A percentile compares a stretch with the other conserved stretches of the same genome.
phyloP scores from a whole-genome alignment of 2,329 filamentous ascomycete species.

The Coniochaeta sp. region DNA sequence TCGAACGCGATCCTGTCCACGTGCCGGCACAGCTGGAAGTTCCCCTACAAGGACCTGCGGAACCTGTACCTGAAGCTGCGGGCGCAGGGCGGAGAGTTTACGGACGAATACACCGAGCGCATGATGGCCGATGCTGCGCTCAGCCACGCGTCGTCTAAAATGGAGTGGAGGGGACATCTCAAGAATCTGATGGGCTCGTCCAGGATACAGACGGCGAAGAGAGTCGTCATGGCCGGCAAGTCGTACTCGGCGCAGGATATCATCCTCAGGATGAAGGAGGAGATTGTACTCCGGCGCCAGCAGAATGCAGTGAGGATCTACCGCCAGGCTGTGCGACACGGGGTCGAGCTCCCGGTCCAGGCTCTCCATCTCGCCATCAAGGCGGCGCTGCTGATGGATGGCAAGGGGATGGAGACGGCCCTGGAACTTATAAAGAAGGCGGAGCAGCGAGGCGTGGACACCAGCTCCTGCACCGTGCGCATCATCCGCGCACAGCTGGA shows the following conservation, averaged over 20 bases:
- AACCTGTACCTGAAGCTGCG: constrained; percentile 25
- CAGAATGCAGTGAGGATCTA: constrained; percentile 29
- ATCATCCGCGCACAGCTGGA: constrained; percentile 30
- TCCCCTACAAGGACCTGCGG: constrained; percentile 26
- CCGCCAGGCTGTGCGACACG: constrained; percentile 21
- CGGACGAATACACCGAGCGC: constrained; percentile 29
- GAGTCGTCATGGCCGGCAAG: constrained; percentile 12
- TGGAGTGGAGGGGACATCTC: background rate
- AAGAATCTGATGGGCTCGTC: background rate
- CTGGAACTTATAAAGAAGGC: constrained; percentile 31
- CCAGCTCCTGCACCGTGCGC: constrained; percentile 30
- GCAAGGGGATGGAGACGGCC: constrained; percentile 22
- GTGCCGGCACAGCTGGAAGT: constrained; percentile 28
- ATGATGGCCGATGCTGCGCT: constrained; percentile 29
- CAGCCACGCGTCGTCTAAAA: background rate
- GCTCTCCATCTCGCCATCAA: constrained; percentile 41
- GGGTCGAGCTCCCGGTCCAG: constrained; percentile 28
- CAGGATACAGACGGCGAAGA: background rate
- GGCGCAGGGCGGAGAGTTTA: constrained; percentile 21
- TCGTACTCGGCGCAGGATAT: constrained; percentile 23
- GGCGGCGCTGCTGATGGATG: constrained; percentile 20
- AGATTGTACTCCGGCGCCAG: constrained; percentile 24
- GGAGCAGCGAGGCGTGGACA: constrained; percentile 31
- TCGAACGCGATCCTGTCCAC: constrained; percentile 30
- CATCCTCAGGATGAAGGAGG: constrained; percentile 31